These are phyloP conservation scores for Thuidium tamariscinum DNA, from an alignment of 225 moss, liverwort and hornwort genomes.

Conservation along the genomic window DNA sequence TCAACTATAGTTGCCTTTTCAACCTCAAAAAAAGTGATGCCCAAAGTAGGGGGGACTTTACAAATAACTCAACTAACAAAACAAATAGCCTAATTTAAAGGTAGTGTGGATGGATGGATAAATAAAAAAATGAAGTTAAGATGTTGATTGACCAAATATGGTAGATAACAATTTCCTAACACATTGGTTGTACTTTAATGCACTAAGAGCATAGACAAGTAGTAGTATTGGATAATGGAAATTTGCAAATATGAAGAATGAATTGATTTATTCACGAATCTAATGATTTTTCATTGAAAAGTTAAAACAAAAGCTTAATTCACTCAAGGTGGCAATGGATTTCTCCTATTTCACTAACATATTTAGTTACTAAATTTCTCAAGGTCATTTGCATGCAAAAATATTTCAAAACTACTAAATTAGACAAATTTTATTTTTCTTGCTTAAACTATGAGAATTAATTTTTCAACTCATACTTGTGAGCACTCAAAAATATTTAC, in stretches of 20 bases:
- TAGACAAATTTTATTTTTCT: background rate
- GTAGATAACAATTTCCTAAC: background rate
- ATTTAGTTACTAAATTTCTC: background rate
- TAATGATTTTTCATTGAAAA: background rate
- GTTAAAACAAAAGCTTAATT: no score
- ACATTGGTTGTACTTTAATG: background rate
- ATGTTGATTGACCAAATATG: background rate
- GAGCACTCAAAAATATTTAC: background rate
- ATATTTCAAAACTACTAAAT: background rate
- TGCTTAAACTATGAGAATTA: background rate
- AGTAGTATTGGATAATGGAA: fast-evolving
- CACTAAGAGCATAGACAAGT: fast-evolving
- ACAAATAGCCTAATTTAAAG: no score
- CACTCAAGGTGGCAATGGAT: background rate
- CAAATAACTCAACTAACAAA: no score
- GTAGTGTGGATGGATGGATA: no score
- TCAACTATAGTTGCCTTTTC: no score
- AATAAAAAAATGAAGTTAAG: background rate
- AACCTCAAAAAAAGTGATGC: no score
- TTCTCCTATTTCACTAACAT: fast-evolving
- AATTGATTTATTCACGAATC: background rate
- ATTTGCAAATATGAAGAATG: background rate
- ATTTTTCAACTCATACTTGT: background rate
- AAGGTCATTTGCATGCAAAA: background rate
- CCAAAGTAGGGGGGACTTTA: no score